Base-by-base conservation (phyloP, 192 early-diverging fungal species). In the Coemansia furcata region DNA sequence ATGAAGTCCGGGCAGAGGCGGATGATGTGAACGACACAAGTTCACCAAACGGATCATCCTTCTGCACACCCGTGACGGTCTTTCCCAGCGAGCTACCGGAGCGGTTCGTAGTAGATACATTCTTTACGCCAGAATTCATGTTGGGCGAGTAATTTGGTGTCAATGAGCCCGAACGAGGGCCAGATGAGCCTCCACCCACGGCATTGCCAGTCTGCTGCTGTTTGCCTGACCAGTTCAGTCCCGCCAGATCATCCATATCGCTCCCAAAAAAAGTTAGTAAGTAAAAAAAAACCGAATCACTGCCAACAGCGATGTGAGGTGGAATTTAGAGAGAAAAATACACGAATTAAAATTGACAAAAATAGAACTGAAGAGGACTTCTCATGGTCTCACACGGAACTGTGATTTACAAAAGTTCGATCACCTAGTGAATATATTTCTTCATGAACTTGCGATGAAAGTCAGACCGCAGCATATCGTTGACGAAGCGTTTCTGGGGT, bases 401-500 rank as follows among this genome's bases (percentile, higher is more conserved):
- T 40, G 14, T 40, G 39, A 40, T 40, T 10, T 40, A 14, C 39
- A 40, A 10, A 10, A 26, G 23, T 47, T 47, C 8, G 46, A 47
- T 47, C n/a, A 33, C 14, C 36, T 85, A 94, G 57, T 89, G 88
- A 29, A 92, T 88, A 74, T 92, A 94, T 85, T 96, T 95, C 36
- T 84, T 81, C 91, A 99, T 93, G 78, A 99, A 99, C 78, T 94
- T 94, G 69, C 92, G 84, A 74, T 99, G 97, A 76, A 97, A 99
- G 76, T 98, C 97, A 9, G 90, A 93, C 39, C 97, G 88, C 52
- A 98, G 78, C 82, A 96, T 90, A 82, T 99, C 96, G 75, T 99
- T 99, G 71, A 98, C 88, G 82, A 98, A 99, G 55, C 96, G 85
- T 79, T 97, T 97, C 73, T 94, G 91, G 36, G 93, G 89, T 62